phyloP scores from a whole-genome alignment of 345 rosid genomes.

The Balakata baccata region DNA sequence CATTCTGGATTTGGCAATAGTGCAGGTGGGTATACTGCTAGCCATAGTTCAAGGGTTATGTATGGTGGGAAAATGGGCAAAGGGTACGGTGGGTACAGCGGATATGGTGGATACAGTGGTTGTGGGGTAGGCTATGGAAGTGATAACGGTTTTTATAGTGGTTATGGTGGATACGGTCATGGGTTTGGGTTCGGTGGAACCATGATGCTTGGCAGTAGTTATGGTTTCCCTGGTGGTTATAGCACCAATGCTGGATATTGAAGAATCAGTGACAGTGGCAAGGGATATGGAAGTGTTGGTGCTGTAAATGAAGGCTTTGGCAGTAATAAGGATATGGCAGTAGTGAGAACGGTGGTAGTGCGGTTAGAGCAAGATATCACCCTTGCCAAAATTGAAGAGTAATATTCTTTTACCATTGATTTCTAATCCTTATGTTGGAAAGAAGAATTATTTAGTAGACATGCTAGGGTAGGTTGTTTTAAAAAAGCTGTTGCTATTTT shows the following conservation, averaged over 20 bases:
- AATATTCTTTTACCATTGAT: neutral
- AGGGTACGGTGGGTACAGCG: constrained; percentile 25
- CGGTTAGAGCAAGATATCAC: constrained; percentile 21
- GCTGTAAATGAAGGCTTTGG: constrained; percentile 10
- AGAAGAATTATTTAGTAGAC: neutral
- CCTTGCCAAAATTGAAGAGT: constrained; percentile 25
- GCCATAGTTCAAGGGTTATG: constrained; percentile 9
- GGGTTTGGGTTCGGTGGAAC: constrained; percentile 44
- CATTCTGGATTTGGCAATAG: constrained; percentile 15
- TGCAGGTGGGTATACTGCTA: constrained; percentile 18
- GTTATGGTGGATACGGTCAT: constrained; percentile 51
- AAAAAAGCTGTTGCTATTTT: neutral
- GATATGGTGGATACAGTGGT: constrained; percentile 45
- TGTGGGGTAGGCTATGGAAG: constrained; percentile 27
- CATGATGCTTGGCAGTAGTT: constrained; percentile 28
- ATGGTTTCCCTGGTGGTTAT: constrained; percentile 14
- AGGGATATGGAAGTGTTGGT: constrained; percentile 14
- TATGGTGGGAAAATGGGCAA: constrained; percentile 24
- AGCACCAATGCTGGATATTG: constrained; percentile 13
- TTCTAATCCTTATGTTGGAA: neutral
- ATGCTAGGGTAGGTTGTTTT: neutral
- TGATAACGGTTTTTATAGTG: constrained; percentile 38
- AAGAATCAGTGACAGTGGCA: constrained; percentile 13
- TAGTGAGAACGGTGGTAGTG: constrained; percentile 14
- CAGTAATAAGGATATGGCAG: constrained; percentile 19